Percentiles rank a stretch among this genome's conserved stretches.
Evolutionary conservation across 805 yeast species (phyloP).

Genomic region (Wickerhamiella occidentalis): DNA sequence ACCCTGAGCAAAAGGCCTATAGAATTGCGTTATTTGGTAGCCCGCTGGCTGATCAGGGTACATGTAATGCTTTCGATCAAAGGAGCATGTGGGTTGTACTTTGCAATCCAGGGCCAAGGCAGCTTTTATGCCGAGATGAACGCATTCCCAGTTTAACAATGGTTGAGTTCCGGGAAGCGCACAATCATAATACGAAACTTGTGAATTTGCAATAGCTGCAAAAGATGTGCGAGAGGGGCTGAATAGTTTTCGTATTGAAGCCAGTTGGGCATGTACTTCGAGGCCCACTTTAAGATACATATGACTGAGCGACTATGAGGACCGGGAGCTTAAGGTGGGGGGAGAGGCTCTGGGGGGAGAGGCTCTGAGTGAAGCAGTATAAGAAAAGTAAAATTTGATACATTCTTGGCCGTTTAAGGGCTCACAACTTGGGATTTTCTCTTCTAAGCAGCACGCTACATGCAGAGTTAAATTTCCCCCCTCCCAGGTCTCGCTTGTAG

Average conservation of each 20-base stretch:
- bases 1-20: constrained; percentile 58
- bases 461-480: too few relatives aligned
- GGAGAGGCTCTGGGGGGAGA: too few relatives aligned
- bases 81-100: constrained; percentile 46
- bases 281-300: constrained; percentile 64
- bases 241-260: constrained; percentile 63
- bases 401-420: too few relatives aligned
- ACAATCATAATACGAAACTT: constrained; percentile 66
- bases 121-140: constrained; percentile 56
- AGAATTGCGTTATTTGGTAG: constrained; percentile 88
- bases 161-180: constrained; percentile 94
- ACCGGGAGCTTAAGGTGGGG: neutral
- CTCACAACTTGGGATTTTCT: too few relatives aligned
- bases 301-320: neutral
- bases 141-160: constrained; percentile 56
- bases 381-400: too few relatives aligned
- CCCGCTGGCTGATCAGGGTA: constrained; percentile 96
- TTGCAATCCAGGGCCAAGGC: constrained; percentile 56
- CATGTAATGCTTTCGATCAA: constrained; percentile 92
- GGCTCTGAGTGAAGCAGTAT: too few relatives aligned
- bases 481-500: too few relatives aligned
- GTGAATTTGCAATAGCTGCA: constrained; percentile 49
- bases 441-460: too few relatives aligned
- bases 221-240: constrained; percentile 35
- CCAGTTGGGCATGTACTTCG: constrained; percentile 85